These are phyloP conservation scores for Talaromyces ruber DNA, from an alignment of 495 filamentous ascomycete species.

Conservation along the genomic window DNA sequence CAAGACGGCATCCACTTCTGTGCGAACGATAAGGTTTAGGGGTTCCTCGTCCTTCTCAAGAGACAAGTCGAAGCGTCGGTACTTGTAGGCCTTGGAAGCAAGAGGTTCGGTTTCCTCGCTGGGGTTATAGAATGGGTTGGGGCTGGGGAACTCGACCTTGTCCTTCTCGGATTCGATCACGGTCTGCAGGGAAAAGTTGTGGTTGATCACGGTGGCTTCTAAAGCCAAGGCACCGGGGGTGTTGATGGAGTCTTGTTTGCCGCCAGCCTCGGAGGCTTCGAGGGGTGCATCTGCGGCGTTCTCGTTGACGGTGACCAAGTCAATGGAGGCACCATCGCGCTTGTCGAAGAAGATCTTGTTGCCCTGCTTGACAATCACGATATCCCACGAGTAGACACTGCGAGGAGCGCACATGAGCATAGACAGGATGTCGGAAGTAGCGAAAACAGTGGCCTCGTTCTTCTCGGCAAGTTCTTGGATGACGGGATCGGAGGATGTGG, in stretches of 20 bases:
- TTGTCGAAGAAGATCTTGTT: slow-evolving; percentile 99
- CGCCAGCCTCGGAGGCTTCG: slow-evolving; percentile 69
- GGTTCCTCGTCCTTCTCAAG: slow-evolving; percentile 87
- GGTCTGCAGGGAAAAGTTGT: slow-evolving; percentile 94
- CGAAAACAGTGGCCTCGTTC: slow-evolving; percentile 94
- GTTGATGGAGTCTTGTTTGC: slow-evolving; percentile 89
- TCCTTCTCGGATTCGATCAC: slow-evolving; percentile 68
- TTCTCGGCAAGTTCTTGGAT: slow-evolving; percentile 96
- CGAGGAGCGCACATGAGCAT: slow-evolving; percentile 98
- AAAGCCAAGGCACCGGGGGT: slow-evolving; percentile 81
- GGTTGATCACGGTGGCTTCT: slow-evolving; percentile 98
- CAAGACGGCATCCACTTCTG: slow-evolving; percentile 91
- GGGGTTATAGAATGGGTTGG: slow-evolving; percentile 96
- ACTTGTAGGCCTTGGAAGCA: slow-evolving; percentile 95
- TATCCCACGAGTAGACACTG: slow-evolving; percentile 95
- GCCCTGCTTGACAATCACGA: slow-evolving; percentile 81
- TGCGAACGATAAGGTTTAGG: slow-evolving; percentile 82
- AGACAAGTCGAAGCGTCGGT: slow-evolving; percentile 90
- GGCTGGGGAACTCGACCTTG: slow-evolving; percentile 74
- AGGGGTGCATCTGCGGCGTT: slow-evolving; percentile 95
- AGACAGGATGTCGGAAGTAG: slow-evolving; percentile 90
- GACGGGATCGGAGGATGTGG: slow-evolving; percentile 87
- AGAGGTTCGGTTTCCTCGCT: slow-evolving; percentile 86
- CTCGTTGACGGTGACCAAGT: slow-evolving; percentile 97
- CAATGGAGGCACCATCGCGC: slow-evolving; percentile 84